These are phyloP conservation scores for Amanita subjunquillea DNA, from an alignment of 768 basidiomycete species.

Conservation along the genomic window DNA sequence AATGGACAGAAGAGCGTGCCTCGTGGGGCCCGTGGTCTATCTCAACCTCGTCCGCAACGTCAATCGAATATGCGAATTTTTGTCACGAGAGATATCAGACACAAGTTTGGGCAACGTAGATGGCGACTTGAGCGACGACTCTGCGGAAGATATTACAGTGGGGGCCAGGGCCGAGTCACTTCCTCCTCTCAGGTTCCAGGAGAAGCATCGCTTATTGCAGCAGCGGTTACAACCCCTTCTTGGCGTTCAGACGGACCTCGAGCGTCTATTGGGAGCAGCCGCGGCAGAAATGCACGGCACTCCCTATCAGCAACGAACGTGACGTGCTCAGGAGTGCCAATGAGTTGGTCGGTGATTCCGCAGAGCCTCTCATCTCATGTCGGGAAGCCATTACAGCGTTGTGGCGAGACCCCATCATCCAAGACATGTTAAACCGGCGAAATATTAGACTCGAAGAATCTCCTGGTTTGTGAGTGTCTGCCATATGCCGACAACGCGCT, in stretches of 20 bases:
- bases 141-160: slow-evolving; percentile 25
- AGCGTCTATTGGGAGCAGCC: slow-evolving; percentile 47
- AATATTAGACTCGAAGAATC: slow-evolving; percentile 55
- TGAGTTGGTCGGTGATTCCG: slow-evolving; percentile 42
- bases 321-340: slow-evolving; percentile 18
- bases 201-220: slow-evolving; percentile 51
- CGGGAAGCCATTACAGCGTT: slow-evolving; percentile 56
- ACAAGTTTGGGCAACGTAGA: slow-evolving; percentile 16
- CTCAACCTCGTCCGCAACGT: slow-evolving; percentile 75
- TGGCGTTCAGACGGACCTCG: slow-evolving; percentile 48
- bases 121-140: slow-evolving; percentile 24
- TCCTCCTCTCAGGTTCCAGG: slow-evolving; percentile 41
- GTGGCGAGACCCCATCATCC: slow-evolving; percentile 58
- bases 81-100: slow-evolving; percentile 46
- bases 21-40: slow-evolving; percentile 70
- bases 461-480: slow-evolving; percentile 57
- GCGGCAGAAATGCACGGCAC: slow-evolving; percentile 38
- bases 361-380: slow-evolving; percentile 49
- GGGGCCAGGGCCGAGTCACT: slow-evolving; percentile 24
- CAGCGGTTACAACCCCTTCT: slow-evolving; percentile 48
- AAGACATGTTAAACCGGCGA: slow-evolving; percentile 44
- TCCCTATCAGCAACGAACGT: slow-evolving; percentile 14
- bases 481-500: not conserved
- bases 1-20: slow-evolving; percentile 59
- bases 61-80: slow-evolving; percentile 47